Percentiles rank a stretch among this genome's conserved stretches.
Evolutionary conservation across 1,284 basidiomycete species (phyloP).

Genomic region (Meripilus lineatus): DNA sequence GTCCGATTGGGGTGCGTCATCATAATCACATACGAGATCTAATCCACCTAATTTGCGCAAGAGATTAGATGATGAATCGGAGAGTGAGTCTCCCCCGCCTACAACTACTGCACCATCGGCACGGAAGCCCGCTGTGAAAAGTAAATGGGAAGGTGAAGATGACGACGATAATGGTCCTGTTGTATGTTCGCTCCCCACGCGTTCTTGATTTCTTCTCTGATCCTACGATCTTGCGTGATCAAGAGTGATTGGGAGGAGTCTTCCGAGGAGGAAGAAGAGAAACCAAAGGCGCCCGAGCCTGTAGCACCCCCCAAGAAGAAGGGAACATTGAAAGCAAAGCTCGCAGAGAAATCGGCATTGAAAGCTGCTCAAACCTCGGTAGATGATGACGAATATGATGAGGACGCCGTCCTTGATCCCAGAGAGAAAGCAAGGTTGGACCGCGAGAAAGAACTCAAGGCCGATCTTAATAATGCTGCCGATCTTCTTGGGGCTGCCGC

Average conservation of each 20-base stretch:
- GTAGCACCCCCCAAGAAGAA: conserved; percentile 81
- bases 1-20: conserved; percentile 41
- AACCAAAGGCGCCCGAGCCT: conserved; percentile 36
- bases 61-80: conserved; percentile 41
- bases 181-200: conserved; percentile 38
- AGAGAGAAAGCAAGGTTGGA: conserved; percentile 71
- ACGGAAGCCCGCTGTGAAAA: conserved; percentile 41
- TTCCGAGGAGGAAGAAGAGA: conserved; percentile 70
- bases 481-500: conserved; percentile 73
- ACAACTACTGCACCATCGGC: conserved; percentile 38
- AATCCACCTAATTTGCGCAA: conserved; percentile 21
- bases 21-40: conserved; percentile 2
- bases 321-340: conserved; percentile 82
- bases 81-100: conserved; percentile 50
- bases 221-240: no score
- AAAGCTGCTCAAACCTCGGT: conserved; percentile 31
- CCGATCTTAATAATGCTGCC: conserved; percentile 81
- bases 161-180: conserved; percentile 66
- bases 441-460: conserved; percentile 75
- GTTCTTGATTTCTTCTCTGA: conserved; percentile 12
- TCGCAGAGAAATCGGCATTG: conserved; percentile 71
- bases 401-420: conserved; percentile 78
- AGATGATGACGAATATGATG: conserved; percentile 53
- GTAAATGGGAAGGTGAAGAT: conserved; percentile 86
- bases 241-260: conserved; percentile 96